Evolutionary conservation across 176 grass and related monocot species (phyloP), one percentile per base, ranked within the genome.

Genomic region (Cymbopogon citratus): DNA sequence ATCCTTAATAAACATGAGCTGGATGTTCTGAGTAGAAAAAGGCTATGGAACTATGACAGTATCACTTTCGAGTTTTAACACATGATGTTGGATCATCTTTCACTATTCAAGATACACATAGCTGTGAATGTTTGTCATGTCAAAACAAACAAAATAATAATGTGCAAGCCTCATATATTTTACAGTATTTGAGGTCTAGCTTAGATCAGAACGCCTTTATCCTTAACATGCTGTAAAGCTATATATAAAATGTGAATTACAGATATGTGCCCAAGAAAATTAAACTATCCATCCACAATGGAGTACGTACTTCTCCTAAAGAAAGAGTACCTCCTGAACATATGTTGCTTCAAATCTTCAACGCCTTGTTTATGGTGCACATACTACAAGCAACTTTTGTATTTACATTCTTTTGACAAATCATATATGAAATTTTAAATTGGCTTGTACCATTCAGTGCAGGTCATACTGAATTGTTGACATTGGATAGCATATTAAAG

Each of bases 1-100:
- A 38, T 54, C 41, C n/a, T 63, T 9, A 76, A 81, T 77, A 82
- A 82, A 12, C 14, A 76, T 60, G 38, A 51, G 54, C 6, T 56
- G 1, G 52, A 23, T n/a, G 19, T 5, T 56, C 52, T 23, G 52
- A 23, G 2, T 23, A 9, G 7, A 54, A 56, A n/a, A 75, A 67
- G 61, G n/a, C 31, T 40, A 13, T 9, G 25, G 24, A 24, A 33
- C 9, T 35, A 6, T 35, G 28, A 5, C 3, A 12, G 2, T 44
- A 44, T 44, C 45, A 48, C 13, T 49, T 49, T 49, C 5, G 46
- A 51, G 46, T 54, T n/a, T 1, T 7, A 35, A 49, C 61, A 24
- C 26, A 48, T 5, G 26, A 78, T 45, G 21, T 1, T 31, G 9
- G 24, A 21, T 78, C 10, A 48, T 29, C 16, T 36, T 23, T 33